Conservation (phyloP, 1,284 basidiomycete genomes). For the Pseudozyma hubeiensis region DNA sequence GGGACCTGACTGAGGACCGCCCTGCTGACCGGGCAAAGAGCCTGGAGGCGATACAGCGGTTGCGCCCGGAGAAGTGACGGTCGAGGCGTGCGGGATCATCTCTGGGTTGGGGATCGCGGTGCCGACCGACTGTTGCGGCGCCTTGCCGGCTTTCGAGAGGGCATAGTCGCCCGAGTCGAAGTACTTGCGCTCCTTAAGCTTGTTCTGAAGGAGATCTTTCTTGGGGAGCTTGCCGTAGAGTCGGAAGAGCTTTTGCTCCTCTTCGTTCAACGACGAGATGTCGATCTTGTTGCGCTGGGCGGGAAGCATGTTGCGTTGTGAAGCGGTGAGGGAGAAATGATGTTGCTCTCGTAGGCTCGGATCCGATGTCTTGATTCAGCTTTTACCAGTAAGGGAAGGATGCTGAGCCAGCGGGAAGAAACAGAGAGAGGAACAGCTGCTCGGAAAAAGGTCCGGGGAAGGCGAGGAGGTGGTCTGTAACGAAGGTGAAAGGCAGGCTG, state of each 20-base stretch:
- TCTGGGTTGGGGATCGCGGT: slow-evolving; percentile 95
- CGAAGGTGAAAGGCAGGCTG: not conserved
- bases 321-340: not conserved
- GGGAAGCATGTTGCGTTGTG: slow-evolving; percentile 76
- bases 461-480: not conserved
- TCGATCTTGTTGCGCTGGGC: slow-evolving; percentile 89
- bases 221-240: slow-evolving; percentile 95
- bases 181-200: slow-evolving; percentile 98
- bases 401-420: not conserved
- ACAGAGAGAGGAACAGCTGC: not conserved
- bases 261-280: slow-evolving; percentile 86
- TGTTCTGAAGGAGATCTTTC: slow-evolving; percentile 91
- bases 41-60: slow-evolving; percentile 75
- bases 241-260: slow-evolving; percentile 93
- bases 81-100: slow-evolving; percentile 69
- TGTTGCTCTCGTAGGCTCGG: too few relatives aligned
- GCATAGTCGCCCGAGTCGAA: slow-evolving; percentile 98
- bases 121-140: slow-evolving; percentile 86
- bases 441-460: not conserved
- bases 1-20: slow-evolving; percentile 79
- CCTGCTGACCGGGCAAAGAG: slow-evolving; percentile 75
- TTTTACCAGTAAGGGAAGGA: too few relatives aligned
- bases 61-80: slow-evolving; percentile 72
- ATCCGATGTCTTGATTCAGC: too few relatives aligned
- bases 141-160: slow-evolving; percentile 90